Base-by-base conservation (phyloP, 371 early-diverging fungal species). In the Zychaea mexicana region DNA sequence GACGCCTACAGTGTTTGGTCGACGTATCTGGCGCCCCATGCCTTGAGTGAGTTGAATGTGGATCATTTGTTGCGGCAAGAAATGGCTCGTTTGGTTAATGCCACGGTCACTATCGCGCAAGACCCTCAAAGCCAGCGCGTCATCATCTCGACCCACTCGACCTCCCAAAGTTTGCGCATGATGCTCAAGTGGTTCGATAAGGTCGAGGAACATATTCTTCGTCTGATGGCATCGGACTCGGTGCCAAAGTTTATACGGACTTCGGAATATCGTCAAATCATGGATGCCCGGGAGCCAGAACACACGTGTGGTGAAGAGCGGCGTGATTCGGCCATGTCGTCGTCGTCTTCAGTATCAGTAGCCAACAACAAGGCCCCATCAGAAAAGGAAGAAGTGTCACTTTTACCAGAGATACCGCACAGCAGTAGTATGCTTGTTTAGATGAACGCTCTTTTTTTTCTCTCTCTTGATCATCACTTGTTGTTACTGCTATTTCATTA, bases 161-260 rank as follows among this genome's bases (percentile, higher is more conserved):
- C 71, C 1, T 78, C 78, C 1, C 77, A 77, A 38, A 76, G 78
- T 45, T 32, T 82, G 19, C 38, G 75, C 17, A 74, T 79, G 60
- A 76, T 82, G 70, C 73, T 87, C 2, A 77, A 81, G 30, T 70
- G 90, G 72, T 88, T 89, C 71, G 86, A 89, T 54, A 65, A 66
- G 28, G 85, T 85, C 7, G 83, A 90, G 52, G 88, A 88, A 10
- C 90, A 90, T 55, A 89, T 90, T 59, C 90, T 87, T 71, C 72
- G 85, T 21, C 73, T 92, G 10, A 88, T 90, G 89, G 90, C 92
- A n/a, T 85, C 87, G 1, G 92, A 92, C 58, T 90, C 91, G 13
- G 88, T 90, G n/a, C 91, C 92, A 0, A 92, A 90, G 74, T 92
- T 90, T 70, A 75, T 87, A n/a, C 85, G 79, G 61, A 90, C 92